Base-by-base conservation (phyloP, 192 early-diverging fungal species). In the Gorgonomyces haynaldii region DNA sequence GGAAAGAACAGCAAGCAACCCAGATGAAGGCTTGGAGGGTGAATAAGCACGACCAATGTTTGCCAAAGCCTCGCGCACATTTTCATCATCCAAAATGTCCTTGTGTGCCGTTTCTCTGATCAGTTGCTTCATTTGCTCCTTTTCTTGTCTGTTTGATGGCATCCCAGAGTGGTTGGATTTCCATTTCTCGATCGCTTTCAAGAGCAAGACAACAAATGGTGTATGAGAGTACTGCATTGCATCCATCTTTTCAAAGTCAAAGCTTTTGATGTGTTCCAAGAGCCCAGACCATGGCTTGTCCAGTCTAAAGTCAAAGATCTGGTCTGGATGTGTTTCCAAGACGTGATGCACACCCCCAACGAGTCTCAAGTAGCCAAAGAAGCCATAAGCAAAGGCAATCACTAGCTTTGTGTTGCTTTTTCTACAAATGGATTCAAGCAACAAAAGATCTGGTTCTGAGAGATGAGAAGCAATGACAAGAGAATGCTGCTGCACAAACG, bases 251-350 rank as follows among this genome's bases (percentile, higher is more conserved):
- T 64, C 60, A 22, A 98, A 62, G 48, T 95, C 65, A 57, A 88
- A 81, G 1, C 60, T 64, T 10, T 79, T 63, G 1, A 65, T 77
- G 61, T 78, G 83, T 1, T 53, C 58, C 2, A 51, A 40, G 12
- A 98, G 62, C 24, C 72, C 80, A 4, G 72, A 66, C 63, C 96
- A 94, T 4, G 95, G 91, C 24, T 63, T 52, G 58, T 83, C 81
- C 24, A 98, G 56, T 7, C 95, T 84, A 20, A 94, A 69, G 62
- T 96, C 95, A 6, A 72, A 51, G 23, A 71, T 54, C 13, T 39
- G 45, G 17, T 85, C 87, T 6, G 83, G 87, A 59, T 98, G 91
- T 13, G 85, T 76, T 56, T 98, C 94, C 21, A 94, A 76, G 34
- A 94, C 89, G 90, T 74, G 64, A 64, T 95, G 90, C 52, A 94